These are phyloP conservation scores for Eimeria zaria DNA, from an alignment of 169 alveolate species.

Conservation along the genomic window DNA sequence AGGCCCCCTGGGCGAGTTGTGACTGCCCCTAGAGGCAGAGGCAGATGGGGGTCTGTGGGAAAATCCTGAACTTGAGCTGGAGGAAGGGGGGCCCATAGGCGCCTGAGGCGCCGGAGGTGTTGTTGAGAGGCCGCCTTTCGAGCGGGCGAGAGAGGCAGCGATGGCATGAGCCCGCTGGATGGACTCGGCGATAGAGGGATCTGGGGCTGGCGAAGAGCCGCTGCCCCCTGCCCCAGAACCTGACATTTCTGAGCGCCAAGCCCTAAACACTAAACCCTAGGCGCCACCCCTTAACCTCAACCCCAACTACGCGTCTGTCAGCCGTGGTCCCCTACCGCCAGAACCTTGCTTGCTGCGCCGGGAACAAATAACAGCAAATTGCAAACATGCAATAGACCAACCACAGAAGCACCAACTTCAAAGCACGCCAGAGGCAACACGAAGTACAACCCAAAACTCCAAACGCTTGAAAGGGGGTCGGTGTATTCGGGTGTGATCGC, in stretches of 20 bases:
- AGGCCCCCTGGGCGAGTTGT: constrained; percentile 40
- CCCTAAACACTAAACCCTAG: background rate
- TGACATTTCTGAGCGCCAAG: constrained; percentile 39
- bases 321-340: background rate
- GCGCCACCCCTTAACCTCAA: background rate
- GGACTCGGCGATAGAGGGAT: constrained; percentile 72
- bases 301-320: background rate
- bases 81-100: constrained; percentile 27
- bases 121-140: constrained; percentile 48
- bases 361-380: background rate
- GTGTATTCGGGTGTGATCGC: background rate
- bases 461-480: background rate
- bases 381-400: background rate
- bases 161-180: constrained; percentile 74
- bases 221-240: constrained; percentile 46
- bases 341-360: background rate
- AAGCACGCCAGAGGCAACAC: background rate
- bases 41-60: constrained; percentile 68
- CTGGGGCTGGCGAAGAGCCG: constrained; percentile 58
- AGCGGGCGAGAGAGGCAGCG: constrained; percentile 74
- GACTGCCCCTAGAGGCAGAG: constrained; percentile 53
- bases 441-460: background rate
- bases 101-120: constrained; percentile 50
- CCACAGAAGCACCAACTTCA: background rate
- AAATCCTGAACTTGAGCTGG: constrained; percentile 31